Conservation (phyloP, 306 rosid species). For the Fagus crenata region DNA sequence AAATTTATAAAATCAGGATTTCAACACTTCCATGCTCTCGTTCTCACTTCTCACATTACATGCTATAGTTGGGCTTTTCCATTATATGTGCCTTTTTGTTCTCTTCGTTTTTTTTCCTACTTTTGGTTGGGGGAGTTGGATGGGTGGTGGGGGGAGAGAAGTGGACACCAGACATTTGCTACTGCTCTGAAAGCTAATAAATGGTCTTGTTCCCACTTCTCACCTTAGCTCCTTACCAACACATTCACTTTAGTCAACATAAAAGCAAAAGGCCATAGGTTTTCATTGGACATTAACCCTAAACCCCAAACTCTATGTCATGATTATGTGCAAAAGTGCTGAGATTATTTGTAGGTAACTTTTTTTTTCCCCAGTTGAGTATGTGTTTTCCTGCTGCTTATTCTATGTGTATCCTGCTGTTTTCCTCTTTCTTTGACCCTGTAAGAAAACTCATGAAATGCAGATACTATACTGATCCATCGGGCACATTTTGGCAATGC, state of each 20-base stretch:
- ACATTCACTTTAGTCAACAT: not conserved
- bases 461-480: constrained; percentile 95
- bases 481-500: constrained; percentile 99
- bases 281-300: not conserved
- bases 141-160: not conserved
- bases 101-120: not conserved
- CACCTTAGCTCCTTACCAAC: not conserved
- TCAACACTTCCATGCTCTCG: not conserved
- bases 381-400: constrained; percentile 8
- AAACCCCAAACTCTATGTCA: not conserved
- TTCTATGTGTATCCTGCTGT: not conserved
- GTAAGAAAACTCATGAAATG: constrained; percentile 28
- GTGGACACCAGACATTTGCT: not conserved
- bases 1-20: not conserved
- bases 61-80: not conserved
- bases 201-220: not conserved
- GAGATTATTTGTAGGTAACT: not conserved
- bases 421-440: constrained; percentile 11
- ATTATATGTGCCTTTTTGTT: not conserved
- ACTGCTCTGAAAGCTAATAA: not conserved
- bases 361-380: not conserved
- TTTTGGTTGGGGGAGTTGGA: not conserved
- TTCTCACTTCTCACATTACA: not conserved
- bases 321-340: not conserved
- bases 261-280: not conserved